Evolutionary conservation across 2,329 filamentous ascomycete genomes (phyloP).

Genomic region (Magnaporthiopsis rhizophila): DNA sequence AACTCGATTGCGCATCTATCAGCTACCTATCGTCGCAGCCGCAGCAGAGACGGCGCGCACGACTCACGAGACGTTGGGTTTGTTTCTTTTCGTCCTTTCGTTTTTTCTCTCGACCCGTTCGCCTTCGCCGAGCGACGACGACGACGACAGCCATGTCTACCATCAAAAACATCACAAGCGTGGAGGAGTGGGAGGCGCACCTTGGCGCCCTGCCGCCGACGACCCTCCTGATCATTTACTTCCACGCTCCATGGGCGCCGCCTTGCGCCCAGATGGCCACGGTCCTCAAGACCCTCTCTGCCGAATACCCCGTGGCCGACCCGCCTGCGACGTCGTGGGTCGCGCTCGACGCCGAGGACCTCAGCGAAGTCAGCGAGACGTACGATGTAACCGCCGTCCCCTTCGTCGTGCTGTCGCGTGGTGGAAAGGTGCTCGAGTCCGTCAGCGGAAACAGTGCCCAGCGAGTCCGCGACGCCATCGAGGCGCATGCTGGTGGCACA

Average conservation of each 20-base stretch:
- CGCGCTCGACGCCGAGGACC: slow-evolving; percentile 87
- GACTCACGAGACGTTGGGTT: slow-evolving; percentile 1
- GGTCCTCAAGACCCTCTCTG: slow-evolving; percentile 76
- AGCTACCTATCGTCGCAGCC: neutral
- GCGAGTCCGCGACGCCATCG: slow-evolving; percentile 78
- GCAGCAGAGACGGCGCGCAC: neutral
- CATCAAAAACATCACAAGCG: slow-evolving; percentile 67
- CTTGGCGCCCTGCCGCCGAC: slow-evolving; percentile 57
- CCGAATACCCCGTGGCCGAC: slow-evolving; percentile 66
- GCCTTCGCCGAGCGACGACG: neutral
- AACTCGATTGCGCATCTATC: neutral
- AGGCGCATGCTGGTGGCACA: slow-evolving; percentile 56
- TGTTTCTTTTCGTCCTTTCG: neutral
- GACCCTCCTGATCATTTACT: slow-evolving; percentile 78
- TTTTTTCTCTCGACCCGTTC: neutral
- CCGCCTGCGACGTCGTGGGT: slow-evolving; percentile 72
- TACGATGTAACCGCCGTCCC: slow-evolving; percentile 95
- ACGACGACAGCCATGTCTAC: slow-evolving; percentile 53
- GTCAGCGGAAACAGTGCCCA: slow-evolving; percentile 85
- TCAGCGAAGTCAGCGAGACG: slow-evolving; percentile 81
- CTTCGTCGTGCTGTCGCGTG: slow-evolving; percentile 75
- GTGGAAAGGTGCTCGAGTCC: slow-evolving; percentile 69
- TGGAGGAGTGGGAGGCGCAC: slow-evolving; percentile 64
- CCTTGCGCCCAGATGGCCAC: slow-evolving; percentile 92
- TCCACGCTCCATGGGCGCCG: slow-evolving; percentile 94